Conservation (phyloP, 805 yeast species). For the Sungouiella blattae region DNA sequence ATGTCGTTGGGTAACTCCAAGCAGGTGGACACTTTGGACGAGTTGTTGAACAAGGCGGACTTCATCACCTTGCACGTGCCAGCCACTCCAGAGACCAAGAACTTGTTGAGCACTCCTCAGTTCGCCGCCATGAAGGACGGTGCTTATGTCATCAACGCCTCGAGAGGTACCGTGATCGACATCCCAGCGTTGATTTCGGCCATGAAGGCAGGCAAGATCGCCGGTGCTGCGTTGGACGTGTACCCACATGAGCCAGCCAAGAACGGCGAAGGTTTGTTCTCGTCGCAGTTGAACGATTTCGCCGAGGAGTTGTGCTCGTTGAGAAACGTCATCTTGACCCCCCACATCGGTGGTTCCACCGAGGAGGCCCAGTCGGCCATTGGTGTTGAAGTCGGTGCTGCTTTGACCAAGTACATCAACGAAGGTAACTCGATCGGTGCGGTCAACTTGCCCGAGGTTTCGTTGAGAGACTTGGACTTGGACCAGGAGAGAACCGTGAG, state of each 20-base stretch:
- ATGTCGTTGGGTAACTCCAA: slow-evolving; percentile 97
- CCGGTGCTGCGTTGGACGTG: slow-evolving; percentile 96
- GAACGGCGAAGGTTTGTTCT: slow-evolving; percentile 83
- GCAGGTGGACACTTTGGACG: slow-evolving; percentile 83
- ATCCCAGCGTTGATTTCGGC: slow-evolving; percentile 92
- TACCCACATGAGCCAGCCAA: slow-evolving; percentile 97
- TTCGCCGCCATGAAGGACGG: slow-evolving; percentile 96
- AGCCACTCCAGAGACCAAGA: slow-evolving; percentile 86
- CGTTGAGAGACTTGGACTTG: slow-evolving; percentile 80
- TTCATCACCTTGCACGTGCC: slow-evolving; percentile 94
- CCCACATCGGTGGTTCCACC: slow-evolving; percentile 98
- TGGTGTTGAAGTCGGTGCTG: slow-evolving; percentile 89
- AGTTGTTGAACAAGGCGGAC: slow-evolving; percentile 76
- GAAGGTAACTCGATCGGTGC: slow-evolving; percentile 95
- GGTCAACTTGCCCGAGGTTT: slow-evolving; percentile 98
- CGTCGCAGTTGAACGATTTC: slow-evolving; percentile 74
- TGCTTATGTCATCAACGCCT: slow-evolving; percentile 88
- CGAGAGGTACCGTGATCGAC: slow-evolving; percentile 97
- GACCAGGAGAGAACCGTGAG: slow-evolving; percentile 88
- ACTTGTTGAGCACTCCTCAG: slow-evolving; percentile 85
- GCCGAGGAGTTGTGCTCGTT: slow-evolving; percentile 74
- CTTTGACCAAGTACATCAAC: slow-evolving; percentile 86
- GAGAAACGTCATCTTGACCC: slow-evolving; percentile 88
- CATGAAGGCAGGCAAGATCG: slow-evolving; percentile 87
- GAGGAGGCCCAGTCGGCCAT: slow-evolving; percentile 98